Conservation (phyloP, 352 stramenopile species). For the Phytophthora chlamydospora region DNA sequence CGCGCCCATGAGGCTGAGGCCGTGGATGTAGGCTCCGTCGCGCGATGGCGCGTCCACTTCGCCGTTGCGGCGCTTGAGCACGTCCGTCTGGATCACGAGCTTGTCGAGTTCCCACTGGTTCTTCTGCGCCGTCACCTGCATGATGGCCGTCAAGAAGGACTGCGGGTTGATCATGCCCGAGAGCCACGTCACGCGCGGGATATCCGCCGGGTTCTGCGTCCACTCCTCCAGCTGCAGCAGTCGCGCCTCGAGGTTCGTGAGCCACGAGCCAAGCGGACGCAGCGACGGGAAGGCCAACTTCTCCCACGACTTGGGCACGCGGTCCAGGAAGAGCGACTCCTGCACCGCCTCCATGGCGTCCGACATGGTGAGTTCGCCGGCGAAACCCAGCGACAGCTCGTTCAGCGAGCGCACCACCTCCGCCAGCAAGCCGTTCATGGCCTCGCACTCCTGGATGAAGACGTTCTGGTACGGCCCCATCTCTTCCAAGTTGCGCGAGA, state of each 20-base stretch:
- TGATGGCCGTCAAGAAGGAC: slow-evolving; percentile 97
- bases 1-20: slow-evolving; percentile 95
- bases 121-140: slow-evolving; percentile 97
- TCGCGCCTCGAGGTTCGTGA: slow-evolving; percentile 92
- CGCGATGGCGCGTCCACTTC: slow-evolving; percentile 90
- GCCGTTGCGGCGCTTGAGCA: slow-evolving; percentile 93
- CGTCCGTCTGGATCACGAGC: slow-evolving; percentile 96
- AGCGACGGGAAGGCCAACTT: slow-evolving; percentile 95
- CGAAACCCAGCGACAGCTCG: slow-evolving; percentile 96
- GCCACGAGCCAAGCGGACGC: slow-evolving; percentile 92
- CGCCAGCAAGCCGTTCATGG: slow-evolving; percentile 95
- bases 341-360: slow-evolving; percentile 97
- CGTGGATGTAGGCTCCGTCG: slow-evolving; percentile 96
- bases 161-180: slow-evolving; percentile 96
- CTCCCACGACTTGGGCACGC: slow-evolving; percentile 94
- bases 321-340: slow-evolving; percentile 93
- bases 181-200: slow-evolving; percentile 96
- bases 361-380: slow-evolving; percentile 97
- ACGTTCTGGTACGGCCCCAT: slow-evolving; percentile 96
- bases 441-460: slow-evolving; percentile 98
- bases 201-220: slow-evolving; percentile 96
- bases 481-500: slow-evolving; percentile 94
- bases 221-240: slow-evolving; percentile 96
- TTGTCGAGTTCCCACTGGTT: slow-evolving; percentile 97
- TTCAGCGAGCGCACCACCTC: slow-evolving; percentile 97